Base-by-base conservation (phyloP, 1,284 basidiomycete genomes). In the Irpex sp. region DNA sequence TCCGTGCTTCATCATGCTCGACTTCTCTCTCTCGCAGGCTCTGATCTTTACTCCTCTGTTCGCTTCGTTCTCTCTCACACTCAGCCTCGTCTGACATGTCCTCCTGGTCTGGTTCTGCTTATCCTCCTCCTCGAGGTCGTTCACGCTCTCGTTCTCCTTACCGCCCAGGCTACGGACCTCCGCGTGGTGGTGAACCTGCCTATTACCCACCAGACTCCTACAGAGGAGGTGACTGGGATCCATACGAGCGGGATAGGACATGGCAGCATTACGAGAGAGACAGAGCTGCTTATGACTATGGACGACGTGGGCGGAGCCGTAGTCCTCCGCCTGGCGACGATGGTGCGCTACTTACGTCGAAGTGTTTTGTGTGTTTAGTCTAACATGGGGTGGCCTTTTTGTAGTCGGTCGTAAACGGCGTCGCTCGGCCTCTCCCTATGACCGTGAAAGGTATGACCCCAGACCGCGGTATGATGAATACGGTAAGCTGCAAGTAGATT, bases 1-100 rank as follows among this genome's bases (percentile, higher is more conserved):
- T 92, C 90, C 90, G 90, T 92, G 83, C 86, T 88, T 87, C 77
- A 84, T 86, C 84, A 92, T 92, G 90, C 87, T 86, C 87, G 86
- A 83, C 87, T 84, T 81, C 79, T 79, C 79, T 81, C 77, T 79
- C 75, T 76, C 71, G 72, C 76, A 75, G 68, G 80, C 85, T 84
- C 82, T 89, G 70, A 71, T 70, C 73, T 74, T 68, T 72, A 70
- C 65, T 85, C 83, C 82, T 83, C 77, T 79, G 79, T 78, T 78
- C 76, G 79, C 75, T 84, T 83, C 79, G 83, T 81, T 85, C 55
- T 82, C 76, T 85, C 80, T 84, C 78, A 81, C 79, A 77, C 79
- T 86, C 81, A 82, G 81, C 77, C 79, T 78, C 79, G 81, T 72
- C 82, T 85, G 67, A 68, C 72, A 83, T 84, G 81, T 83, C 82